phyloP scores from a whole-genome alignment of 441 rosid genomes.

The Jatropha podagrica region DNA sequence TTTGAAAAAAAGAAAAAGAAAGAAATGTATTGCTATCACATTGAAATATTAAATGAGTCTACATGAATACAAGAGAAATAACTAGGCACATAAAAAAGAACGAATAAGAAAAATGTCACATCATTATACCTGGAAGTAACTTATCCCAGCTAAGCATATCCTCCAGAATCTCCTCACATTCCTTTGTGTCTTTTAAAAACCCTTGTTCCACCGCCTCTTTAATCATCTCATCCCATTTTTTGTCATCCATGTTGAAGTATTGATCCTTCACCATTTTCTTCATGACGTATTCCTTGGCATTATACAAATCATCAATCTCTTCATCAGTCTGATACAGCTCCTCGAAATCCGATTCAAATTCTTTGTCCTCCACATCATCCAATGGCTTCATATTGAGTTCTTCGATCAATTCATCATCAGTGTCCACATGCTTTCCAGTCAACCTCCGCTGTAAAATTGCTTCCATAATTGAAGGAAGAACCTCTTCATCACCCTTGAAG shows the following conservation, averaged over 20 bases:
- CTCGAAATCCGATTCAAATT: constrained; percentile 73
- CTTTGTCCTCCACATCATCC: constrained; percentile 51
- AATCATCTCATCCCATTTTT: constrained; percentile 82
- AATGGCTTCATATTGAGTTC: constrained; percentile 39
- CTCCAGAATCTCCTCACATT: constrained; percentile 76
- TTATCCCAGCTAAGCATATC: constrained; percentile 89
- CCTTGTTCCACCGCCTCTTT: constrained; percentile 64
- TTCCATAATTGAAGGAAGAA: constrained; percentile 56
- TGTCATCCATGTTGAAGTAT: constrained; percentile 66
- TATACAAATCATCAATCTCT: constrained; percentile 62
- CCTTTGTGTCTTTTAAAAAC: constrained; percentile 54
- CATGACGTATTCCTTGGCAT: constrained; percentile 43
- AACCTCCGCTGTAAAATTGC: constrained; percentile 57
- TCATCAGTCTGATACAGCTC: constrained; percentile 57
- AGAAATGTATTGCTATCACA: neutral
- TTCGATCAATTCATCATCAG: constrained; percentile 66
- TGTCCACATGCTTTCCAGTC: constrained; percentile 55
- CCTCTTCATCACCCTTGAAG: constrained; percentile 70
- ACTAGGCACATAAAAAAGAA: neutral
- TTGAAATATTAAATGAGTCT: neutral
- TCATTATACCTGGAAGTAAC: constrained; percentile 74
- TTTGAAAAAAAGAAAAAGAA: neutral
- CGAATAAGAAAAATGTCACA: neutral
- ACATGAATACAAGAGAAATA: neutral
- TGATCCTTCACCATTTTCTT: constrained; percentile 57